These are phyloP conservation scores for Cyclaneusma minus DNA, from an alignment of 2,329 filamentous ascomycete species.

Conservation along the genomic window DNA sequence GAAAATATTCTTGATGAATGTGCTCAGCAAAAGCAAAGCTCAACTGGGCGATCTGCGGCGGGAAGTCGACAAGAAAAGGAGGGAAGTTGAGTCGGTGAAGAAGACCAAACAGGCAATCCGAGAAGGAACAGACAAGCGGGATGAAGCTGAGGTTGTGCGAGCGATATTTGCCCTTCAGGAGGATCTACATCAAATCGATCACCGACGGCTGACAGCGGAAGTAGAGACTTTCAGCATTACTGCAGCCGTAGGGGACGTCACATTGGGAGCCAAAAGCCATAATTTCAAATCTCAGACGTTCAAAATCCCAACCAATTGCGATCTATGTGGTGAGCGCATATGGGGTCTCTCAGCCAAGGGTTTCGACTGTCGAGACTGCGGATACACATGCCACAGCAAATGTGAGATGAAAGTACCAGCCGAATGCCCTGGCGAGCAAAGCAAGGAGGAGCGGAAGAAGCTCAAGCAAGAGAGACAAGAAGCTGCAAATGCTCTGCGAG, in stretches of 20 bases:
- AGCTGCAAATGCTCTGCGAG: conserved; percentile 37
- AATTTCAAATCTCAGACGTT: conserved; percentile 99
- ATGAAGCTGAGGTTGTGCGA: conserved; percentile 73
- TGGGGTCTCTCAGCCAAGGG: conserved; percentile 96
- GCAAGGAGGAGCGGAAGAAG: conserved; percentile 91
- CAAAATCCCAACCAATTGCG: conserved; percentile 97
- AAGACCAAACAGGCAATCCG: conserved; percentile 59
- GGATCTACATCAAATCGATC: conserved; percentile 68
- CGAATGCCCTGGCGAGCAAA: conserved; percentile 85
- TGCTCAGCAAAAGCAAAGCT: conserved; percentile 78
- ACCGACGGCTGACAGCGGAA: conserved; percentile 73
- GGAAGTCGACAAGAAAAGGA: conserved; percentile 72
- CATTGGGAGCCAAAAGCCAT: conserved; percentile 82
- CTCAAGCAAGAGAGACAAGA: conserved; percentile 77
- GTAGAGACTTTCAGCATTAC: conserved; percentile 90
- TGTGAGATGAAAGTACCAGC: conserved; percentile 98
- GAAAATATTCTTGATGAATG: conserved; percentile 81
- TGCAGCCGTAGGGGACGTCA: conserved; percentile 80
- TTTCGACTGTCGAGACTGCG: conserved; percentile 89
- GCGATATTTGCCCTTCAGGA: conserved; percentile 78
- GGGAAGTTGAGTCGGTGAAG: conserved; percentile 70
- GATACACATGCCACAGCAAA: conserved; percentile 96
- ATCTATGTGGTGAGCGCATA: conserved; percentile 88
- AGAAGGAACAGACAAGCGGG: conserved; percentile 74
- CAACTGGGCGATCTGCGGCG: conserved; percentile 66